Conservation (phyloP, 1,284 basidiomycete species). For the Ustilago lituana region DNA sequence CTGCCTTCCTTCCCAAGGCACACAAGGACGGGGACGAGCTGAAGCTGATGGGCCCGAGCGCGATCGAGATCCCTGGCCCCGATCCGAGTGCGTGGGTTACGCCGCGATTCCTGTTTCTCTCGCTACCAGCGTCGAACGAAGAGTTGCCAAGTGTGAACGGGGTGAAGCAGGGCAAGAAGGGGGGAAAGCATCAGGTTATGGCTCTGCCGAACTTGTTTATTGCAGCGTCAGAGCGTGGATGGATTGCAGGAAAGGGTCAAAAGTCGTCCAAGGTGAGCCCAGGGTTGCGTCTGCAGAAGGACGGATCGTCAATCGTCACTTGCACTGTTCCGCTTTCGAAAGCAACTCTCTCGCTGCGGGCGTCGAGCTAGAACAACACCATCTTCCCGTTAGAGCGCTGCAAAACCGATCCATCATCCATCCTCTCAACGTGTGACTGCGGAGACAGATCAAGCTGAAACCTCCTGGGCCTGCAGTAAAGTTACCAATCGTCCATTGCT, state of each 20-base stretch:
- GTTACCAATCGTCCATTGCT: constrained; percentile 2
- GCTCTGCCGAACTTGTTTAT: constrained; percentile 54
- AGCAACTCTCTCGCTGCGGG: constrained; percentile 30
- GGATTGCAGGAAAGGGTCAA: constrained; percentile 46
- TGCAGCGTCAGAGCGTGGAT: constrained; percentile 49
- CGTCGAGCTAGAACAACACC: too few relatives aligned
- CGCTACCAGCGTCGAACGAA: constrained; percentile 29
- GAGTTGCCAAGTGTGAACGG: constrained; percentile 18
- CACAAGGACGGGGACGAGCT: constrained; percentile 10
- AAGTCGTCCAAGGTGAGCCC: constrained; percentile 9
- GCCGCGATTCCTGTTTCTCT: constrained; percentile 51
- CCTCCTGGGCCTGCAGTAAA: too few relatives aligned
- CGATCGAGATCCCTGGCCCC: constrained; percentile 52
- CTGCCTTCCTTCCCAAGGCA: constrained; percentile 6
- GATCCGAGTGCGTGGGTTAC: constrained; percentile 50
- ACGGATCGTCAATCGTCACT: constrained; percentile 33
- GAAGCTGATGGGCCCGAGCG: constrained; percentile 28
- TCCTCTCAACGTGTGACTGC: too few relatives aligned
- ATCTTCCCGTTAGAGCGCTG: too few relatives aligned
- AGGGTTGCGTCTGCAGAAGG: constrained; percentile 22
- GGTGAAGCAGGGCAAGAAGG: constrained; percentile 1
- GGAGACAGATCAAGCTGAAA: too few relatives aligned
- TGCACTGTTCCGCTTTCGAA: constrained; percentile 40
- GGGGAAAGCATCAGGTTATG: constrained; percentile 44
- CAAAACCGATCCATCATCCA: too few relatives aligned